Percentiles rank a stretch among this genome's conserved stretches.
These are phyloP conservation scores for Yamadazyma sp. DNA, from an alignment of 805 yeast genomes.

Conservation along the genomic window DNA sequence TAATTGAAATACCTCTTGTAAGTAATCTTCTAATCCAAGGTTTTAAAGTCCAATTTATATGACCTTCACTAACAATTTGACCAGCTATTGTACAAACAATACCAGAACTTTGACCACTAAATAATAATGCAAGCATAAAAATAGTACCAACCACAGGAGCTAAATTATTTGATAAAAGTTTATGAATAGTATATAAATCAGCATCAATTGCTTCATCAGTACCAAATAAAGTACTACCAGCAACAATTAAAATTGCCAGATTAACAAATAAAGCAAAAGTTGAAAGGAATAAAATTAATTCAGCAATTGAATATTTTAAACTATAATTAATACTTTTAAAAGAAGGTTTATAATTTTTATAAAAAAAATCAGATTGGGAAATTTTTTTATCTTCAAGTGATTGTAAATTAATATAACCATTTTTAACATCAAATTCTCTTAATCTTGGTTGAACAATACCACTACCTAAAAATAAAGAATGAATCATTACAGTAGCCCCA, in stretches of 20 bases:
- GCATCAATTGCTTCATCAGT: slow-evolving; percentile 76
- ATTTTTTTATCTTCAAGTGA: slow-evolving; percentile 13
- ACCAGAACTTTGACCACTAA: slow-evolving; percentile 90
- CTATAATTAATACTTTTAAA: slow-evolving; percentile 69
- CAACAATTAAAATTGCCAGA: slow-evolving; percentile 74
- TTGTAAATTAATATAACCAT: slow-evolving; percentile 29
- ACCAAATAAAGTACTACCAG: slow-evolving; percentile 74
- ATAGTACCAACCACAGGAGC: slow-evolving; percentile 79
- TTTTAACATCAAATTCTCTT: slow-evolving; percentile 40
- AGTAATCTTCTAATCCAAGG: slow-evolving; percentile 80
- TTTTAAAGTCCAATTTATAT: slow-evolving; percentile 70
- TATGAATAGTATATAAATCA: slow-evolving; percentile 75
- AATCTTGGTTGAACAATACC: slow-evolving; percentile 49
- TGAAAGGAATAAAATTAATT: slow-evolving; percentile 65
- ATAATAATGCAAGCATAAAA: slow-evolving; percentile 78
- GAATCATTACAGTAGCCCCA: slow-evolving; percentile 54
- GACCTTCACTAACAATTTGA: slow-evolving; percentile 90
- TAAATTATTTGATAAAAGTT: slow-evolving; percentile 54
- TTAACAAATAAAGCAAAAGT: slow-evolving; percentile 86
- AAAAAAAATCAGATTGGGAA: slow-evolving; percentile 28
- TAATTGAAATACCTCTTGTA: slow-evolving; percentile 73
- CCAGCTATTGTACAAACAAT: slow-evolving; percentile 93
- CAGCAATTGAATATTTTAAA: slow-evolving; percentile 67
- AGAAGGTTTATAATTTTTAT: slow-evolving; percentile 62
- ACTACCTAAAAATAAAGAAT: slow-evolving; percentile 46